phyloP scores from a whole-genome alignment of 257 asterid species.

The Plantago major region DNA sequence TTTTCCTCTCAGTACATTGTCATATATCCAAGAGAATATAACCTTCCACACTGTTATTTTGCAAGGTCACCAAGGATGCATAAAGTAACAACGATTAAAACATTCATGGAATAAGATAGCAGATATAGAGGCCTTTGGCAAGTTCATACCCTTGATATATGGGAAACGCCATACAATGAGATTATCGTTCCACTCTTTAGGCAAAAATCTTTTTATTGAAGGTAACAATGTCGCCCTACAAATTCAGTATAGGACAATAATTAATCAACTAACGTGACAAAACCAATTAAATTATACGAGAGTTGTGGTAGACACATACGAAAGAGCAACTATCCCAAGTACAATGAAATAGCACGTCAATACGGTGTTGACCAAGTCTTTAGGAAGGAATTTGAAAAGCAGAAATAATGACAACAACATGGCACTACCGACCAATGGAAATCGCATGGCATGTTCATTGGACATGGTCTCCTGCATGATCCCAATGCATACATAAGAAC shows the following conservation, averaged over 20 bases:
- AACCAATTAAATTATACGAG: conserved; percentile 17
- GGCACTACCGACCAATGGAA: conserved; percentile 95
- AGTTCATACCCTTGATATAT: conserved; percentile 56
- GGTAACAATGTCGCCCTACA: conserved; percentile 92
- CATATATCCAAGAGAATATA: too few species aligned
- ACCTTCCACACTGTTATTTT: too few species aligned
- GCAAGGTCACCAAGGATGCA: neutral
- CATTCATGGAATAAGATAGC: conserved; percentile 12
- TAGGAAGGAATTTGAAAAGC: conserved; percentile 91
- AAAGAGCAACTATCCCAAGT: conserved; percentile 90
- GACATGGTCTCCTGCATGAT: conserved; percentile 88
- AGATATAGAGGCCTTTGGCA: conserved; percentile 16
- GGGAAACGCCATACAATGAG: conserved; percentile 68
- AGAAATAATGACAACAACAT: conserved; percentile 89
- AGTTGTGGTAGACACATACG: conserved; percentile 57
- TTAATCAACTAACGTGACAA: neutral
- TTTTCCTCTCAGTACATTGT: too few species aligned
- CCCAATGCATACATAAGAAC: conserved; percentile 12
- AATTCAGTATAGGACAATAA: conserved; percentile 16
- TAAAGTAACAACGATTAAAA: neutral
- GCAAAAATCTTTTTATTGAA: conserved; percentile 63
- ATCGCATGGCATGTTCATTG: conserved; percentile 94
- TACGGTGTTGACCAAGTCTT: conserved; percentile 97
- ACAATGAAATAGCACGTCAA: conserved; percentile 87
- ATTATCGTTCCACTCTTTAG: conserved; percentile 77